phyloP scores from a whole-genome alignment of 148 eudicot species.

The Polygonum aviculare region DNA sequence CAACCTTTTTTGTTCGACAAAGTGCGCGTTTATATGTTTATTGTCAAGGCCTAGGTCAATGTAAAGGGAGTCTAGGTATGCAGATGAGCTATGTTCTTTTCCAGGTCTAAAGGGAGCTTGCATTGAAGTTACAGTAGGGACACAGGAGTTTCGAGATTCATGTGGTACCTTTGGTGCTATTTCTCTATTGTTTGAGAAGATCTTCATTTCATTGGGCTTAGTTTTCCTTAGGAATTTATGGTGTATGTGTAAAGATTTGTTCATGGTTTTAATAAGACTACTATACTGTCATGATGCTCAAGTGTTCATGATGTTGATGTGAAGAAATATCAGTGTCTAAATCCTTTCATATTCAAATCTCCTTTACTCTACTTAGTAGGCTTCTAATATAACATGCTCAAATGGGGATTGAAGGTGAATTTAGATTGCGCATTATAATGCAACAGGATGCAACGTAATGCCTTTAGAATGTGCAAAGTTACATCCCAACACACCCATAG shows the following conservation, averaged over 20 bases:
- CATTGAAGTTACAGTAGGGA: conserved; percentile 11
- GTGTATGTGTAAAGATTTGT: conserved; percentile 3
- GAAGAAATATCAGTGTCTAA: neutral
- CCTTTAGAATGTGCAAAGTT: too few species aligned
- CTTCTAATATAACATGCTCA: neutral
- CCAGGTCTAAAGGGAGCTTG: conserved; percentile 1
- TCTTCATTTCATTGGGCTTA: conserved; percentile 2
- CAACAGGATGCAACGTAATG: too few species aligned
- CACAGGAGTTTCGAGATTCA: conserved; percentile 4
- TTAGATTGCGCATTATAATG: too few species aligned
- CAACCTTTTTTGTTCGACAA: neutral
- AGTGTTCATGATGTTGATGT: neutral
- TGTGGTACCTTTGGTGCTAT: neutral
- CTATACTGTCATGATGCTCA: neutral
- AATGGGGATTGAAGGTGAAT: neutral
- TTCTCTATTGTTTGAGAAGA: conserved; percentile 1
- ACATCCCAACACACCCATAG: too few species aligned
- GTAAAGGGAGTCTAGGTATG: conserved; percentile 5
- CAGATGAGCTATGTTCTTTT: neutral
- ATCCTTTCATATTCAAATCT: neutral
- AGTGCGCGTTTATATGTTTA: neutral
- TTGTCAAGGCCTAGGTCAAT: neutral
- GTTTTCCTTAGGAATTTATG: neutral
- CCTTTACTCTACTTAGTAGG: neutral
- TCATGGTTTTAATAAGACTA: neutral